Evolutionary conservation across 176 grass and related monocot species (phyloP), one percentile per base, ranked within the genome.

Genomic region (Echinochloa phyllopogon): DNA sequence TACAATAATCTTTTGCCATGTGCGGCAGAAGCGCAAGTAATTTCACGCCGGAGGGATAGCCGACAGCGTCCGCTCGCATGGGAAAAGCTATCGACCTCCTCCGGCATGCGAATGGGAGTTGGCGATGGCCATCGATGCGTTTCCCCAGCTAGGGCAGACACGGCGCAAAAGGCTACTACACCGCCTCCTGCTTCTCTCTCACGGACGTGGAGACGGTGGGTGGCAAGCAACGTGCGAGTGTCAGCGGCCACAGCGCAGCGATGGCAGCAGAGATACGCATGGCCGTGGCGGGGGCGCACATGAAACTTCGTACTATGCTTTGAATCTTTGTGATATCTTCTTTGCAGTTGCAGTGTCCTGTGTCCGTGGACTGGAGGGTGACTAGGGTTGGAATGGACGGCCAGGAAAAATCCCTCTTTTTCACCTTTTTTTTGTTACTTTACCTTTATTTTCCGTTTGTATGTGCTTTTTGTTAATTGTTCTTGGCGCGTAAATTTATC

Each of bases 221-320:
- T 65, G 67, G 75, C 83, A 73, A 37, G 79, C 79, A n/a, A 72
- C 89, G 68, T 90, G 85, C 18, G 10, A 38, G 79, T 52, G 89
- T 79, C 84, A 87, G 88, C 38, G 73, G 73, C 36, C 6, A 15
- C 64, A 29, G 16, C 27, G 50, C 52, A 15, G 38, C 52, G n/a
- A 3, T 41, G 23, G 88, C 36, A 8, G 42, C 59, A 57, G 88
- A 58, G 84, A 42, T 86, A 83, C 84, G 88, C 79, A 45, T 74
- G 51, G 21, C 59, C 29, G 29, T 74, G 51, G 21, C 59, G 27
- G 38, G 80, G 68, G 6, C 18, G 82, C 69, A 47, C 77, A 77
- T 62, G 80, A 60, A 87, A 48, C 58, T 67, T 53, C 21, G 6
- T 39, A 78, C 56, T 60, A 65, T 86, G 78, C 79, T 86, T 78